Conservation (phyloP, 208 protist species). For the Wallacemonas sp. region DNA sequence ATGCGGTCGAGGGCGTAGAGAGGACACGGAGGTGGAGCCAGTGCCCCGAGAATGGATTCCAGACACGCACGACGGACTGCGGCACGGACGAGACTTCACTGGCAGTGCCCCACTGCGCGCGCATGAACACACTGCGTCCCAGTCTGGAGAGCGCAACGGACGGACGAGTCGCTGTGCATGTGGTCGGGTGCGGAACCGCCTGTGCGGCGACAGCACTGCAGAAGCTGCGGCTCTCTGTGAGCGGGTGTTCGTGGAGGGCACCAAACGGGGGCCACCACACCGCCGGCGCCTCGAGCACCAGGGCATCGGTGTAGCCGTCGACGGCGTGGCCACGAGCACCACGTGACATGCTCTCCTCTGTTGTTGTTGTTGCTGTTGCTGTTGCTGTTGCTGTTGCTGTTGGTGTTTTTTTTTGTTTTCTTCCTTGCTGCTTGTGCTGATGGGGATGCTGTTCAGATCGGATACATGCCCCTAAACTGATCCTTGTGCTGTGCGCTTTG, state of each 20-base stretch:
- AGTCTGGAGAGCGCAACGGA: constrained; percentile 57
- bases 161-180: not conserved
- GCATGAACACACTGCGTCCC: constrained; percentile 52
- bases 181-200: constrained; percentile 25
- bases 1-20: not conserved
- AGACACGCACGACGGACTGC: constrained; percentile 29
- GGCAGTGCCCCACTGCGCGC: no score
- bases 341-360: not conserved
- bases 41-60: constrained; percentile 39
- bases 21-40: constrained; percentile 14
- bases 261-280: constrained; percentile 73
- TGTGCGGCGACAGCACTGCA: constrained; percentile 39
- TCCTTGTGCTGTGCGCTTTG: no score
- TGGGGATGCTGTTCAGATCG: no score
- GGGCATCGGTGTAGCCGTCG: constrained; percentile 48
- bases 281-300: constrained; percentile 51
- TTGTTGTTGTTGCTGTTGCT: no score
- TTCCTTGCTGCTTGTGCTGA: no score
- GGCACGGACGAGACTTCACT: not conserved
- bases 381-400: no score
- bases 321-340: not conserved
- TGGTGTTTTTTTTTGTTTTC: no score
- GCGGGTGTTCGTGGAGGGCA: constrained; percentile 42
- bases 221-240: constrained; percentile 44
- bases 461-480: no score